phyloP scores from a whole-genome alignment of 371 early-diverging fungal genomes.

The Mortierella sp. region DNA sequence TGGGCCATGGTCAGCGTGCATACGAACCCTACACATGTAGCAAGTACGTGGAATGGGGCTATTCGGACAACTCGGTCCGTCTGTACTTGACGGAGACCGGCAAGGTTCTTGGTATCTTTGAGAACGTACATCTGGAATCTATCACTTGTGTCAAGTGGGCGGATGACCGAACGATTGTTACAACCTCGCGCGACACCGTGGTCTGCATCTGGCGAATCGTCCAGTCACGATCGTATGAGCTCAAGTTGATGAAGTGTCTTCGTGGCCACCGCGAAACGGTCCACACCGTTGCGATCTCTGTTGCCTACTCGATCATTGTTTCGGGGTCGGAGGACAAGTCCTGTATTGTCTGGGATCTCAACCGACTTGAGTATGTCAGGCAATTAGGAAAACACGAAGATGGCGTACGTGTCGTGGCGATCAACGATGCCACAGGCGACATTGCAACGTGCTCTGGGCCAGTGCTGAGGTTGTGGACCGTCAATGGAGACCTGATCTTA shows the following conservation, averaged over 20 bases:
- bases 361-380: constrained; percentile 73
- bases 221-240: constrained; percentile 56
- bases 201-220: constrained; percentile 76
- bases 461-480: constrained; percentile 70
- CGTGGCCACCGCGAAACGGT: constrained; percentile 75
- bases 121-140: constrained; percentile 76
- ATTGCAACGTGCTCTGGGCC: constrained; percentile 76
- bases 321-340: constrained; percentile 79
- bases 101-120: constrained; percentile 73
- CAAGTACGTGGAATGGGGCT: constrained; percentile 82
- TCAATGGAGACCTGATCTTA: constrained; percentile 78
- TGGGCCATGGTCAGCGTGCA: constrained; percentile 57
- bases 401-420: constrained; percentile 63
- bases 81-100: constrained; percentile 68
- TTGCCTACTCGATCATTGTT: constrained; percentile 74
- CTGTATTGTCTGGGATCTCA: constrained; percentile 82
- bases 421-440: constrained; percentile 79
- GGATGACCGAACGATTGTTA: constrained; percentile 73
- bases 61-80: constrained; percentile 73
- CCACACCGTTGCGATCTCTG: constrained; percentile 67
- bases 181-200: constrained; percentile 78
- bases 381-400: constrained; percentile 68
- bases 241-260: constrained; percentile 66
- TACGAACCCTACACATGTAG: constrained; percentile 60
- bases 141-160: constrained; percentile 75